Evolutionary conservation across 2,329 filamentous ascomycete species (phyloP).

Genomic region (Zymoseptoria passerinii): DNA sequence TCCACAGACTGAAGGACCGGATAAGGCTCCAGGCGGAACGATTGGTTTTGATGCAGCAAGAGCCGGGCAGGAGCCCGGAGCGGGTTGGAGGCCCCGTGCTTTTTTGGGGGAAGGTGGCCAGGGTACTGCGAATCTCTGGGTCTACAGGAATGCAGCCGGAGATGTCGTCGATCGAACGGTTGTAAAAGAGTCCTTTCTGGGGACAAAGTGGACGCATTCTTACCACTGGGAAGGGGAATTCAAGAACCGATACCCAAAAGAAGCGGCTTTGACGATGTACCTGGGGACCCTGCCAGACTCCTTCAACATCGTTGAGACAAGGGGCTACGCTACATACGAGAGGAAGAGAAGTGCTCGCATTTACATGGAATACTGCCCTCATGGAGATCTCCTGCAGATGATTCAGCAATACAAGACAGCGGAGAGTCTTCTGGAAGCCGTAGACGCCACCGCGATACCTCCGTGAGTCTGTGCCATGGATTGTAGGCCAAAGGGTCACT

Average conservation of each 20-base stretch:
- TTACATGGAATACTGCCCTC: background rate
- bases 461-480: background rate
- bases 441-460: background rate
- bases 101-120: background rate
- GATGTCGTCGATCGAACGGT: background rate
- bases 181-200: background rate
- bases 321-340: conserved; percentile 2
- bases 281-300: conserved; percentile 1
- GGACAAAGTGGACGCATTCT: background rate
- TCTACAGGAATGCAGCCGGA: background rate
- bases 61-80: background rate
- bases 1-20: background rate
- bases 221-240: background rate
- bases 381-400: background rate
- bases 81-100: background rate
- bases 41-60: background rate
- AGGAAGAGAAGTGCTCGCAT: conserved; percentile 32
- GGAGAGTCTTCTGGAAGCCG: too few species aligned
- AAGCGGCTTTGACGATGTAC: background rate
- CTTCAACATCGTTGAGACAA: background rate
- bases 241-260: background rate
- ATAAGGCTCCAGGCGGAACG: background rate
- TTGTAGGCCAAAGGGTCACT: background rate
- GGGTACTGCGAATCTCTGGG: background rate
- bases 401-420: background rate